Percentiles rank a stretch among this genome's conserved stretches.
phyloP scores from a whole-genome alignment of 352 stramenopile species.

The Sclerospora graminicola region DNA sequence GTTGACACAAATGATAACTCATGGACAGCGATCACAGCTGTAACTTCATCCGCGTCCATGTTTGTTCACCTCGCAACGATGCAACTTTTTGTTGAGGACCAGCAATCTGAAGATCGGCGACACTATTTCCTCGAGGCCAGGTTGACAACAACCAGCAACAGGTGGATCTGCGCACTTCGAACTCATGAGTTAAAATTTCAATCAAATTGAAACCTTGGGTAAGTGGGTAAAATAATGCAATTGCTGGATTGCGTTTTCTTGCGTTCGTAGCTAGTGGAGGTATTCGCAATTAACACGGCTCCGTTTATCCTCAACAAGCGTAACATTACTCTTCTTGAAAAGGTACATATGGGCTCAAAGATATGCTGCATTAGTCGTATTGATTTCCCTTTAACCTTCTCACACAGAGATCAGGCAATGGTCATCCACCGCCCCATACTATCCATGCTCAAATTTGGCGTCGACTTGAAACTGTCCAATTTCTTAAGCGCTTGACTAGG shows the following conservation, averaged over 20 bases:
- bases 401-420: too few relatives aligned
- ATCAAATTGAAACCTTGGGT: constrained; percentile 69
- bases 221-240: constrained; percentile 2
- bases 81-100: constrained; percentile 81
- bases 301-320: constrained; percentile 92
- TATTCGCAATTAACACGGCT: constrained; percentile 87
- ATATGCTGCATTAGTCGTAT: too few relatives aligned
- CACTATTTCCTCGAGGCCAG: constrained; percentile 56
- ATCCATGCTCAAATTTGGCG: too few relatives aligned
- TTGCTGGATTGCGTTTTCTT: background rate
- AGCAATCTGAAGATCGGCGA: constrained; percentile 39
- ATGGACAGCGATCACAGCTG: constrained; percentile 4
- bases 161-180: constrained; percentile 87
- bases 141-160: constrained; percentile 90
- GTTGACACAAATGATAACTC: constrained; percentile 14
- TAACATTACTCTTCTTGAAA: constrained; percentile 46
- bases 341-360: constrained; percentile 5
- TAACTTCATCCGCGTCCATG: constrained; percentile 30
- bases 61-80: constrained; percentile 88
- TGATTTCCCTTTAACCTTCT: too few relatives aligned
- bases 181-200: constrained; percentile 87
- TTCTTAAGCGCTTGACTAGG: too few relatives aligned
- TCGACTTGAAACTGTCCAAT: too few relatives aligned
- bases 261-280: constrained; percentile 38
- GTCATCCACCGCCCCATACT: too few relatives aligned